Evolutionary conservation across 148 eudicot genomes (phyloP), one percentile per base, ranked within the genome.

Genomic region (Camellia sinensis): DNA sequence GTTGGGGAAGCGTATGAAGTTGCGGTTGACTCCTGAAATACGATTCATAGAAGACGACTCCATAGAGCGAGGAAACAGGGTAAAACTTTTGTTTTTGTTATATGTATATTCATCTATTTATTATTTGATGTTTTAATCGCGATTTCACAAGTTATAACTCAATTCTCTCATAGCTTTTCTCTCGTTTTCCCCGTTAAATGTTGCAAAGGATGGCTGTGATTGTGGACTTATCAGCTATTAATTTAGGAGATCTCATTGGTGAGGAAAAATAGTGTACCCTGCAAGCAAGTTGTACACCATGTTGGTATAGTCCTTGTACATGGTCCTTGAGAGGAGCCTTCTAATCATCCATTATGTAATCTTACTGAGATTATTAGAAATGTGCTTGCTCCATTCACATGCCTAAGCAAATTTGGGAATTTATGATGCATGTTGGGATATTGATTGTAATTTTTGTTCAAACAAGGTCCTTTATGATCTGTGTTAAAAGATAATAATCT

Each of bases 61-160:
- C 74, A 61, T 93, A 67, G 99, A 96, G 85, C 88, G 98, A 64
- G 98, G 98, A 90, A 93, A 92, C 95, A 90, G 97, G 93, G 99
- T 96, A 84, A 92, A 7, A 22, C 56, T 18, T 66, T 19, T 22
- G 41, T 56, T 29, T 5, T 15, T 40, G 12, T 70, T 37, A 13
- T 57, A 2, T 50, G 9, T 54, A 57, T 22, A 56, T 60, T 50
- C 67, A 11, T 46, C 40, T n/a, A 37, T 3, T 7, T 48, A 17
- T 43, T 11, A 29, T 18, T 59, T 43, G 17, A 52, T 77, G 45
- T 63, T 64, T 29, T 1, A 12, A 76, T 63, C 13, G 37, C 15
- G 29, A 44, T 69, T 21, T 71, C 9, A 9, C 29, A 46, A 7
- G 60, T 29, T 41, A 37, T 68, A 21, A 68, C 56, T 76, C 14